Evolutionary conservation across 495 filamentous ascomycete species (phyloP).

Genomic region (Lepidopterella palustris): DNA sequence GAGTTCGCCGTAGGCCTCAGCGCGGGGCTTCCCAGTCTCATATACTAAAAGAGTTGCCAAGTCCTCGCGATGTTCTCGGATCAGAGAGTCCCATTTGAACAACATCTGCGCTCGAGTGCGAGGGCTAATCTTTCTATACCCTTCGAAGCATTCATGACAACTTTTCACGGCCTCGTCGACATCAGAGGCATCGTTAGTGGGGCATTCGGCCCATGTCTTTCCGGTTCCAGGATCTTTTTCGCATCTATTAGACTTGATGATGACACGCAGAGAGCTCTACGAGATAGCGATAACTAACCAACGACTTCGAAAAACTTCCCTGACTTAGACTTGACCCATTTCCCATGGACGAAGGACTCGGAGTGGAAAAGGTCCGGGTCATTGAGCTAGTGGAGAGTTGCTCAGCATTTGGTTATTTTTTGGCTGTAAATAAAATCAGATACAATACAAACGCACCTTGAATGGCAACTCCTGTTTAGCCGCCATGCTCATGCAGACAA

Average conservation of each 20-base stretch:
- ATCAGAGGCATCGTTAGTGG: constrained; percentile 54
- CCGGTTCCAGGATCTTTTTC: constrained; percentile 56
- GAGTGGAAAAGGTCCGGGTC: constrained; percentile 52
- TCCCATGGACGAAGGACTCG: constrained; percentile 53
- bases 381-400: constrained; percentile 41
- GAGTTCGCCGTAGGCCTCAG: constrained; percentile 43
- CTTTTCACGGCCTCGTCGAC: constrained; percentile 54
- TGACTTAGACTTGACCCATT: constrained; percentile 58
- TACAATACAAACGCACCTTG: constrained; percentile 3
- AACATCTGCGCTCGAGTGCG: constrained; percentile 57
- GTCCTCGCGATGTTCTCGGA: constrained; percentile 40
- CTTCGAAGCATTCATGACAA: constrained; percentile 54
- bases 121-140: constrained; percentile 55
- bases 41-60: constrained; percentile 43
- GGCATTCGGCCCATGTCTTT: constrained; percentile 57
- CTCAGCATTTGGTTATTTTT: not conserved
- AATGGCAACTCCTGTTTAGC: constrained; percentile 8
- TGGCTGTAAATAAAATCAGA: not conserved
- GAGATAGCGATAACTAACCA: constrained; percentile 38
- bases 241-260: not conserved
- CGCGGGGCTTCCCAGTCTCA: constrained; percentile 46
- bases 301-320: constrained; percentile 61
- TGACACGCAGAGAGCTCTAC: not conserved
- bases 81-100: constrained; percentile 43
- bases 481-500: not conserved